These are phyloP conservation scores for Acanthamoeba healyi DNA, from an alignment of 208 protist genomes.

Conservation along the genomic window DNA sequence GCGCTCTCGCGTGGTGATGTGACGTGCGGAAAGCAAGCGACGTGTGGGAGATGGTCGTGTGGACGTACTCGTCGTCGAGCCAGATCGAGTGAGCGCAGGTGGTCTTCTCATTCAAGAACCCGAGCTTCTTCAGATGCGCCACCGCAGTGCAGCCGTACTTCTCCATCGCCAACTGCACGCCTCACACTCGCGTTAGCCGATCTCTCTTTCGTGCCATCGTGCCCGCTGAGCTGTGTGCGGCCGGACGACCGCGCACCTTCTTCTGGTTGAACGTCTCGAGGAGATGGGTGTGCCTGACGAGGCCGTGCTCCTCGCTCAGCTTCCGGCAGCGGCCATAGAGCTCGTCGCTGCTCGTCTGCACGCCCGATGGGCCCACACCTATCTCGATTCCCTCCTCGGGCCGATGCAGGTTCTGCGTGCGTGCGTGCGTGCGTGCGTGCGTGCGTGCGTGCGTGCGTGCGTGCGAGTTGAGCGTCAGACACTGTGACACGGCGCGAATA, in stretches of 20 bases:
- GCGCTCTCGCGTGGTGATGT: background rate
- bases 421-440: background rate
- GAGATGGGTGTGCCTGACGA: constrained; percentile 11
- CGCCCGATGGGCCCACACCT: constrained; percentile 9
- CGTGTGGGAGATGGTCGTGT: background rate
- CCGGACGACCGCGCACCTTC: constrained; percentile 8
- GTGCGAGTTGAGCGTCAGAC: no score
- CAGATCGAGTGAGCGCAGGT: constrained; percentile 42
- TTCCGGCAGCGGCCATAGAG: background rate
- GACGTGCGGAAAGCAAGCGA: background rate
- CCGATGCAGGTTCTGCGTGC: background rate
- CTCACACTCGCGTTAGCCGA: background rate
- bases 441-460: background rate
- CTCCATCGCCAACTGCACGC: constrained; percentile 20
- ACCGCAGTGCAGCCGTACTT: constrained; percentile 40
- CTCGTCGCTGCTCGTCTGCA: constrained; percentile 39
- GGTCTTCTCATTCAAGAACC: constrained; percentile 18
- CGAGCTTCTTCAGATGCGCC: background rate
- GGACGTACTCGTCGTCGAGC: background rate
- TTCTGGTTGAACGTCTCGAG: constrained; percentile 48
- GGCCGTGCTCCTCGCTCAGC: constrained; percentile 62
- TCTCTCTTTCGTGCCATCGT: no score
- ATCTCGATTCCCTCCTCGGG: constrained; percentile 41
- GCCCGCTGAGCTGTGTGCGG: no score
- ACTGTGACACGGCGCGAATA: no score